Conservation (phyloP, 768 basidiomycete genomes). For the Trametes villosa region DNA sequence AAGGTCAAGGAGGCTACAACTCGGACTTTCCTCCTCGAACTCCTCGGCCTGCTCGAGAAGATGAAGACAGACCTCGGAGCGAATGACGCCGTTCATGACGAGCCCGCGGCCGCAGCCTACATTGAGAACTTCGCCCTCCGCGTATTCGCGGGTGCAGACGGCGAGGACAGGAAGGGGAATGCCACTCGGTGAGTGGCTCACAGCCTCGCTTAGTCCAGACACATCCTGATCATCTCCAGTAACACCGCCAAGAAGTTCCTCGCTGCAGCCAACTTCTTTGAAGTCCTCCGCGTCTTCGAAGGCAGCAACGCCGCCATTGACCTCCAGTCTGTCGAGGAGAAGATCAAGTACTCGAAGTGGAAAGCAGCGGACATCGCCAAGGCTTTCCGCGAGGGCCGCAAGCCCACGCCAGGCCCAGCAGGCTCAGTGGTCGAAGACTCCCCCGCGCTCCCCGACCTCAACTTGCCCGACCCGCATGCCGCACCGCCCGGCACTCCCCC, state of each 20-base stretch:
- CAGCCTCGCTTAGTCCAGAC: no score
- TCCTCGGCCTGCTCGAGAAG: constrained; percentile 78
- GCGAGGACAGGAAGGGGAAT: constrained; percentile 81
- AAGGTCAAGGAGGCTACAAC: constrained; percentile 68
- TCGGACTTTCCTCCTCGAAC: constrained; percentile 67
- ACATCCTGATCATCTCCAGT: constrained; percentile 43
- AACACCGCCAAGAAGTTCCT: constrained; percentile 93
- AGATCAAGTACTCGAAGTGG: constrained; percentile 95
- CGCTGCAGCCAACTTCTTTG: constrained; percentile 93
- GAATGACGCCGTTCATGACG: constrained; percentile 82
- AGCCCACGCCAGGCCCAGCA: constrained; percentile 80
- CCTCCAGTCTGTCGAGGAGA: constrained; percentile 66
- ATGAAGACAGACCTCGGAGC: constrained; percentile 77
- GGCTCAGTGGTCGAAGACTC: constrained; percentile 57
- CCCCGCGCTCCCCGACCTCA: constrained; percentile 30
- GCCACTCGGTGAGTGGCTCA: constrained; percentile 73
- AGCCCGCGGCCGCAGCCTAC: constrained; percentile 83
- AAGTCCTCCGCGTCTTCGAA: constrained; percentile 77
- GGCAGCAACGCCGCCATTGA: constrained; percentile 45
- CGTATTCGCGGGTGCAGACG: constrained; percentile 89
- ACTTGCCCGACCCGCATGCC: constrained; percentile 16
- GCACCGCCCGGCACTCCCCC: constrained; percentile 29
- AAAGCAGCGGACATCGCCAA: constrained; percentile 95
- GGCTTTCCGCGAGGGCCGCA: constrained; percentile 91
- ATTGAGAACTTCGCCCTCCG: constrained; percentile 94